Evolutionary conservation across 2,329 filamentous ascomycete species (phyloP).

Genomic region (Aspergillus costaricaensis): DNA sequence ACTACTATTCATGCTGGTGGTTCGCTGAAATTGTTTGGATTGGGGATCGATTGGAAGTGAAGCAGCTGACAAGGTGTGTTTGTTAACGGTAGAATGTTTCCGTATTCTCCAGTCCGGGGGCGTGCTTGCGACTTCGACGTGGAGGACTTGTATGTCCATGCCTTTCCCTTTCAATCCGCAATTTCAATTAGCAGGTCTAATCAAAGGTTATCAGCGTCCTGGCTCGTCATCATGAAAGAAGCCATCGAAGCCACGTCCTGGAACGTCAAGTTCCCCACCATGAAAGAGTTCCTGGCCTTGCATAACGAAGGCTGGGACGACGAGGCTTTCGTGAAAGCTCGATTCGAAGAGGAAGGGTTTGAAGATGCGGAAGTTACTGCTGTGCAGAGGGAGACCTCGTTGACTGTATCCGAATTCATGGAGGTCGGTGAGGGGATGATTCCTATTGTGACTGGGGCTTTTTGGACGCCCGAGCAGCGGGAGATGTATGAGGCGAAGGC

Average conservation of each 20-base stretch:
- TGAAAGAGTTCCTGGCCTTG: slow-evolving; percentile 22
- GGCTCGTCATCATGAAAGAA: slow-evolving; percentile 27
- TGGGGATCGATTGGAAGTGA: no score
- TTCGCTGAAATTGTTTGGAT: no score
- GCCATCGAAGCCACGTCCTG: slow-evolving; percentile 31
- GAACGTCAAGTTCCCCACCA: slow-evolving; percentile 28
- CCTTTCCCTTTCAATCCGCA: not conserved
- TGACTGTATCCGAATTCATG: slow-evolving; percentile 23
- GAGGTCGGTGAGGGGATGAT: slow-evolving; percentile 27
- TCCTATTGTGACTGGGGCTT: slow-evolving; percentile 22
- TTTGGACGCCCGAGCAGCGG: slow-evolving; percentile 34
- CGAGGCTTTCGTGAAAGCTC: slow-evolving; percentile 22
- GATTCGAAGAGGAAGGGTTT: slow-evolving; percentile 27
- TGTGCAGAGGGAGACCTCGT: slow-evolving; percentile 15
- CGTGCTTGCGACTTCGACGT: slow-evolving; percentile 37
- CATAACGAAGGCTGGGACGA: slow-evolving; percentile 29
- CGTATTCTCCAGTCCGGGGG: slow-evolving; percentile 40
- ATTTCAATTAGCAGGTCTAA: not conserved
- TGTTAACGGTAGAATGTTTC: slow-evolving; percentile 27
- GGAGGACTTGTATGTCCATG: slow-evolving; percentile 33
- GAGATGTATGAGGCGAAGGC: slow-evolving; percentile 24
- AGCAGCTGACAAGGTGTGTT: not conserved
- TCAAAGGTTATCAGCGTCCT: slow-evolving; percentile 23
- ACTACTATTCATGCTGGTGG: no score
- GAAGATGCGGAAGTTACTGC: slow-evolving; percentile 25